Percentiles rank a stretch among this genome's conserved stretches.
Conservation (phyloP, 78 protist genomes). For the Dictyostelium intermedium region DNA sequence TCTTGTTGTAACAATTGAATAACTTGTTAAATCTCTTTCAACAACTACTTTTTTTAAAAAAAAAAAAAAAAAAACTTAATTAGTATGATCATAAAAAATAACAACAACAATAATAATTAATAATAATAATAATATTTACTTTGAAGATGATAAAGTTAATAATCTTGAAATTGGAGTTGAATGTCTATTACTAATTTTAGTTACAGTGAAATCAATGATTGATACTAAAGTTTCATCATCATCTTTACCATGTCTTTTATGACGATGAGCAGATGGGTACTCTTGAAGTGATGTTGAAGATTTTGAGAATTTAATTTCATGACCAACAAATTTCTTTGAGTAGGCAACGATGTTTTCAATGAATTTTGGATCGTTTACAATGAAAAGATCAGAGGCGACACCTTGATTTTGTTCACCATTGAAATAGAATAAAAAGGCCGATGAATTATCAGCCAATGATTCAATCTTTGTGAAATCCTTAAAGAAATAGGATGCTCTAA, state of each 20-base stretch:
- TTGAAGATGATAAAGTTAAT: conserved; percentile 54
- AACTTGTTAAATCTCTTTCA: conserved; percentile 57
- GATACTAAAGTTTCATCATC: conserved; percentile 61
- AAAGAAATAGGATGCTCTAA: conserved; percentile 31
- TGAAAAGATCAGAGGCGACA: conserved; percentile 28
- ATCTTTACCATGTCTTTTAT: conserved; percentile 42
- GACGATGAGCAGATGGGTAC: conserved; percentile 23
- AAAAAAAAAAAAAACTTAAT: neutral
- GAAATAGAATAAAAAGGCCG: conserved; percentile 37
- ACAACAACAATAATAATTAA: neutral
- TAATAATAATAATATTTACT: neutral
- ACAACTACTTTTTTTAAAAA: conserved; percentile 3
- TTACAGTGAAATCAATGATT: conserved; percentile 43
- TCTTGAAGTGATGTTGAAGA: conserved; percentile 5
- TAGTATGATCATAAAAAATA: neutral
- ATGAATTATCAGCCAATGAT: conserved; percentile 10
- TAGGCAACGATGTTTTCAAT: conserved; percentile 18
- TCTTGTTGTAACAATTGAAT: conserved; percentile 63
- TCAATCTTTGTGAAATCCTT: conserved; percentile 46
- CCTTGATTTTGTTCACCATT: neutral
- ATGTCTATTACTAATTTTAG: conserved; percentile 32
- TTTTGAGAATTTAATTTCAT: conserved; percentile 19
- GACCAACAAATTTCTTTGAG: conserved; percentile 58
- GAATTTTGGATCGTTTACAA: conserved; percentile 56
- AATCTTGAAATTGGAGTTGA: conserved; percentile 7